Conservation (phyloP, 2,329 filamentous ascomycete species). For the Parasarocladium wereldwijsianum region DNA sequence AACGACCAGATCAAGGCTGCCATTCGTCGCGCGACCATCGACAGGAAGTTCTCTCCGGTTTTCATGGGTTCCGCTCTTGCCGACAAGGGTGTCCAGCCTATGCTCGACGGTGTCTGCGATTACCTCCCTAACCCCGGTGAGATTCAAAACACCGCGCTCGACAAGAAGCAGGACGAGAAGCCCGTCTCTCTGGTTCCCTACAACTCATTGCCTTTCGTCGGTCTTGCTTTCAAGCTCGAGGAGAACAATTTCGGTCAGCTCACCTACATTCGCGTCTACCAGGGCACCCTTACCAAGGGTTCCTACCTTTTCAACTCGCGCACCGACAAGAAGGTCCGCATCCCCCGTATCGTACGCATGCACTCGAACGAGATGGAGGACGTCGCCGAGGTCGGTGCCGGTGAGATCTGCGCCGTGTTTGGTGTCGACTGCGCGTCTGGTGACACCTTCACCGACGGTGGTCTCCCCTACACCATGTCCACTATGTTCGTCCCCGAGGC, state of each 20-base stretch:
- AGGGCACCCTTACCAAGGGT: conserved; percentile 79
- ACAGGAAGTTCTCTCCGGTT: conserved; percentile 81
- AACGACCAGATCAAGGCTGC: conserved; percentile 78
- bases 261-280: conserved; percentile 97
- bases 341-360: conserved; percentile 97
- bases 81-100: conserved; percentile 88
- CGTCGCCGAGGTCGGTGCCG: conserved; percentile 78
- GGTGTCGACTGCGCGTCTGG: conserved; percentile 95
- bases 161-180: conserved; percentile 64
- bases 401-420: conserved; percentile 97
- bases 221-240: conserved; percentile 95
- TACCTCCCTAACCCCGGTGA: conserved; percentile 87
- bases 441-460: conserved; percentile 93
- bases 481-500: conserved; percentile 98
- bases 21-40: conserved; percentile 80
- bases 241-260: conserved; percentile 97
- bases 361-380: conserved; percentile 99
- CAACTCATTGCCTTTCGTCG: conserved; percentile 85
- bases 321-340: conserved; percentile 88
- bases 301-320: conserved; percentile 86
- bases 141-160: conserved; percentile 78
- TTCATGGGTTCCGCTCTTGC: conserved; percentile 93
- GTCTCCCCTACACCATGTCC: conserved; percentile 85
- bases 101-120: conserved; percentile 93
- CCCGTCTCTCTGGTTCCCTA: conserved; percentile 83